A percentile compares a stretch with the other conserved stretches of the same genome.
Evolutionary conservation across 805 yeast genomes (phyloP).

Genomic region (Candida silvicultrix): DNA sequence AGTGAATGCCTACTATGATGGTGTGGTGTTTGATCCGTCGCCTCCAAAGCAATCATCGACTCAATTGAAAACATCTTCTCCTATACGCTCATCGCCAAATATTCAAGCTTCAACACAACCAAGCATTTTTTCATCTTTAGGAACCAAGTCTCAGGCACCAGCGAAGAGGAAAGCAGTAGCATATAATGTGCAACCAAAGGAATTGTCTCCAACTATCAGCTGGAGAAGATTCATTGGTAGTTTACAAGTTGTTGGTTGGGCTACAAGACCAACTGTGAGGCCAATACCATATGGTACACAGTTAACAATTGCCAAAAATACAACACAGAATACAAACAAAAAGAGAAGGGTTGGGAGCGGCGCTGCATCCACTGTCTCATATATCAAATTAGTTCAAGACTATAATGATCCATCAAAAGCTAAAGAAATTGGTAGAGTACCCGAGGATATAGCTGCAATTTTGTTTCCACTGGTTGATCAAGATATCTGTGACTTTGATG

Average conservation of each 20-base stretch:
- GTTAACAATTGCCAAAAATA: conserved; percentile 32
- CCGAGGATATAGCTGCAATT: conserved; percentile 61
- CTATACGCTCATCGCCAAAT: neutral
- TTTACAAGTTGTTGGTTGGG: conserved; percentile 58
- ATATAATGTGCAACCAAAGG: conserved; percentile 4
- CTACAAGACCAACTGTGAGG: conserved; percentile 56
- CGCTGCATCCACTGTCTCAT: conserved; percentile 24
- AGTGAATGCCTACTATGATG: conserved; percentile 34
- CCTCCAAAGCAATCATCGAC: neutral
- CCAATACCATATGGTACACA: conserved; percentile 39
- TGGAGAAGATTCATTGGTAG: conserved; percentile 54
- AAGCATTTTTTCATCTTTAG: neutral
- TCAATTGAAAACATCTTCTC: neutral
- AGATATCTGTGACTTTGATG: conserved; percentile 46
- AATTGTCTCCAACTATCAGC: conserved; percentile 8
- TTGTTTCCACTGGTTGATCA: conserved; percentile 60
- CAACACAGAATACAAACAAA: conserved; percentile 22
- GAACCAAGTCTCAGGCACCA: neutral
- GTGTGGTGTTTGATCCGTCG: neutral
- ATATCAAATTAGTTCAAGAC: conserved; percentile 25
- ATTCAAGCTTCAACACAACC: neutral
- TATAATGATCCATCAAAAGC: conserved; percentile 17
- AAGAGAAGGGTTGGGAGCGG: conserved; percentile 15
- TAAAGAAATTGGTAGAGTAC: conserved; percentile 71
- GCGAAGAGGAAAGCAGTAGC: neutral